These are phyloP conservation scores for Myxozyma geophila DNA, from an alignment of 805 yeast genomes.

Conservation along the genomic window DNA sequence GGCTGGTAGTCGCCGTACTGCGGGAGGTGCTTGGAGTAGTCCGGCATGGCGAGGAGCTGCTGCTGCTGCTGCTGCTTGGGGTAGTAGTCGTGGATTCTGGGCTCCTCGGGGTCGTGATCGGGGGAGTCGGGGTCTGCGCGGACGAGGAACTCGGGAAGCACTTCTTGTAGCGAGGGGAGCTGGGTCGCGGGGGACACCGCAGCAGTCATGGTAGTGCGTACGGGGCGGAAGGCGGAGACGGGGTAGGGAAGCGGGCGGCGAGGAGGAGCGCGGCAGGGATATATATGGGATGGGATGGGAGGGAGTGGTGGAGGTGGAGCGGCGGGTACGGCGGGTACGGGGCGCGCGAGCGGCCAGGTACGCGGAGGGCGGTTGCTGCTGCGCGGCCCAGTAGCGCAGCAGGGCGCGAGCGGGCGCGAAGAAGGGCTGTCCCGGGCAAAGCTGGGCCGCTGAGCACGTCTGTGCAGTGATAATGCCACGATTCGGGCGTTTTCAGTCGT, in stretches of 20 bases:
- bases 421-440: too few relatives aligned
- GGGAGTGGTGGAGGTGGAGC: background rate
- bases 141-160: conserved; percentile 32
- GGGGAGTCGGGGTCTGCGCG: conserved; percentile 5
- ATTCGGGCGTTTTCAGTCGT: too few relatives aligned
- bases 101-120: background rate
- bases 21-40: background rate
- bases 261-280: conserved; percentile 3
- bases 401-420: too few relatives aligned
- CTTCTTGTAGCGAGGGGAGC: conserved; percentile 33
- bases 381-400: too few relatives aligned
- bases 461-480: too few relatives aligned
- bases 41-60: conserved; percentile 4
- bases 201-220: background rate
- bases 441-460: too few relatives aligned
- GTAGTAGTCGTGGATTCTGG: background rate
- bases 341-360: too few relatives aligned
- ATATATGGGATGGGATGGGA: background rate
- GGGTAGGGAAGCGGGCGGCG: background rate
- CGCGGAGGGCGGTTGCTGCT: too few relatives aligned
- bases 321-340: background rate
- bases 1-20: conserved; percentile 10
- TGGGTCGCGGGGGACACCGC: conserved; percentile 21
- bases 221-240: background rate
- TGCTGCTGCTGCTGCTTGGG: background rate